Evolutionary conservation across 257 asterid genomes (phyloP).

Genomic region (Nicotiana undulata): DNA sequence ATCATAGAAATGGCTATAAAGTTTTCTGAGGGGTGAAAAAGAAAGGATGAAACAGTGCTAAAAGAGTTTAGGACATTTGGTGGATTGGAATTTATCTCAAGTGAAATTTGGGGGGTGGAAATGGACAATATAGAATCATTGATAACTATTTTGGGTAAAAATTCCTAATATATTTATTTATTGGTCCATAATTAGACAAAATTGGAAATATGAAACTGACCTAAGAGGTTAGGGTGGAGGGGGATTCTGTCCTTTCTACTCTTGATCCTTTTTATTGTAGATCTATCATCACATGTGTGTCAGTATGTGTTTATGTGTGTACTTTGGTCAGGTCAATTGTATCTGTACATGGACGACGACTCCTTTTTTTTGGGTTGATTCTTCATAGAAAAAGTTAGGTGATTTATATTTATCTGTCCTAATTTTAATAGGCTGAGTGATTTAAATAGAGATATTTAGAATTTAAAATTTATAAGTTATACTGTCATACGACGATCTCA

Average conservation of each 20-base stretch:
- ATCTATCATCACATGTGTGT: conserved; percentile 15
- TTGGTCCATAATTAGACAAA: conserved; percentile 7
- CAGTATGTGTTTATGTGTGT: conserved; percentile 1
- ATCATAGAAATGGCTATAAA: background rate
- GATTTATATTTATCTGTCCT: too few relatives aligned
- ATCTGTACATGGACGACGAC: background rate
- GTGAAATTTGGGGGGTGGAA: background rate
- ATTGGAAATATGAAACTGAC: conserved; percentile 10
- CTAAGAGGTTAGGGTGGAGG: background rate
- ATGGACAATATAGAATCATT: background rate
- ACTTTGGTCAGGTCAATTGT: conserved; percentile 17
- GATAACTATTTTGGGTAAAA: background rate
- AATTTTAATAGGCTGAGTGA: too few relatives aligned
- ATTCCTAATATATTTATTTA: background rate
- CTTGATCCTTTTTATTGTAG: background rate
- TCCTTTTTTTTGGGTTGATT: background rate
- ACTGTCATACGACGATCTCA: too few relatives aligned
- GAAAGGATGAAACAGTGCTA: conserved; percentile 4
- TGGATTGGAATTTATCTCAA: conserved; percentile 2
- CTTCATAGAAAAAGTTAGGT: background rate
- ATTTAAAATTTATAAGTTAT: too few relatives aligned
- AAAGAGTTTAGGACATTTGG: conserved; percentile 4
- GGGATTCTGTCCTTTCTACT: conserved; percentile 5
- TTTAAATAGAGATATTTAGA: too few relatives aligned
- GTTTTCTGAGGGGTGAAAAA: background rate